Conservation (phyloP, 2,329 filamentous ascomycete genomes). For the Xylariaceae sp. region DNA sequence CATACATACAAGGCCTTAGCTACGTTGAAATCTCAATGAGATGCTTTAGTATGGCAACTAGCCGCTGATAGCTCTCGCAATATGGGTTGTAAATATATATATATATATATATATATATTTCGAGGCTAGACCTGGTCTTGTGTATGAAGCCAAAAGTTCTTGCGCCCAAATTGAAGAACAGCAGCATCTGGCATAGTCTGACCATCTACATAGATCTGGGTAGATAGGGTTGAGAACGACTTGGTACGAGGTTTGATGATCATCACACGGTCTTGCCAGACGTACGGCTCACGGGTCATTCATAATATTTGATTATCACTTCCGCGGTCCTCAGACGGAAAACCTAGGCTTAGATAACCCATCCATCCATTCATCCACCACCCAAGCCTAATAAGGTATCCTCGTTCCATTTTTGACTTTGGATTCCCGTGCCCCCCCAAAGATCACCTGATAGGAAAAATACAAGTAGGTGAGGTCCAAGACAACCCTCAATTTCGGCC, state of each 20-base stretch:
- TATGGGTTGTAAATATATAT: too few relatives aligned
- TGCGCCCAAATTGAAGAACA: background rate
- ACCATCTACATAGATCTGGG: background rate
- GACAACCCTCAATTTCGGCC: background rate
- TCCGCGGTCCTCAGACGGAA: constrained; percentile 6
- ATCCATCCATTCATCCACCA: constrained; percentile 2
- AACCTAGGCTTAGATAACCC: constrained; percentile 20
- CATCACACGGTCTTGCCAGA: background rate
- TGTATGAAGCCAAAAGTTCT: background rate
- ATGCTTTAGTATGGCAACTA: too few relatives aligned
- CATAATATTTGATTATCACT: constrained; percentile 25
- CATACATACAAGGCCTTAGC: too few relatives aligned
- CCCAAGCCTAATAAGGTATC: constrained; percentile 9
- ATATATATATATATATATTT: too few relatives aligned
- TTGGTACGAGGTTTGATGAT: background rate
- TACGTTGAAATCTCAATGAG: too few relatives aligned
- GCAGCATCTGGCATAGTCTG: background rate
- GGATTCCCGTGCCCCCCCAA: constrained; percentile 2
- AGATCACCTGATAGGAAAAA: constrained; percentile 9
- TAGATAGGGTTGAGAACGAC: background rate
- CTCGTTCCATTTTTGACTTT: background rate
- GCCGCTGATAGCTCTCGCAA: too few relatives aligned
- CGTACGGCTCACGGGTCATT: constrained; percentile 2
- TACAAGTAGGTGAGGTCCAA: constrained; percentile 13
- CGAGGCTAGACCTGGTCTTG: too few relatives aligned